Base-by-base conservation (phyloP, 1,284 basidiomycete species). In the Golubevia pallescens region DNA sequence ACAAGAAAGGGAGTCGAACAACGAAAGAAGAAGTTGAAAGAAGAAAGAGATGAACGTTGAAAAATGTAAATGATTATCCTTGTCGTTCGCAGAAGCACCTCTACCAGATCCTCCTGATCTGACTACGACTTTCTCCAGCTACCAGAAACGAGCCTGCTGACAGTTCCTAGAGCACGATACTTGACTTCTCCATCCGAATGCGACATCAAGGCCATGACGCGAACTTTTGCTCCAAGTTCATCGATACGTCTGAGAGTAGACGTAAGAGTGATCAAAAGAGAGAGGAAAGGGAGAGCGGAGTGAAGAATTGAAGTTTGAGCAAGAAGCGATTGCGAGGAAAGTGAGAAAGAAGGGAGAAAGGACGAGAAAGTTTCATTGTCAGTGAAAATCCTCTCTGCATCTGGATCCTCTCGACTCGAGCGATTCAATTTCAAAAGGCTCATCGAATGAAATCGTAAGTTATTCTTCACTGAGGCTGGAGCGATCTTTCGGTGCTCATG, bases 201-300 rank as follows among this genome's bases (percentile, higher is more conserved):
- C 23, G 59, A 60, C 66, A 83, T 76, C n/a, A 84, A 67, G 19
- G 71, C 59, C 78, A 83, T 80, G 55, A 75, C 71, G 19, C 69
- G 66, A 23, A 60, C 61, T 71, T 84, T 84, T 1, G 75, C 81
- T 3, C 78, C 79, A 5, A 75, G 61, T 48, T 74, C 71, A 21
- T 66, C 62, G n/a, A 78, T 69, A 5, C 71, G 66, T 34, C 63
- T 57, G n/a, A 5, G 16, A 23, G 20, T 4, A 24, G 3, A n/a
- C n/a, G n/a, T n/a, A 58, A 60, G 58, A 23, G 14, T 3, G 57
- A 28, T 24, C 19, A 5, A 21, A 56, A 13, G 54, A 56, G 24
- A 57, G n/a, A 14, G 1, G 32, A 2, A 57, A 19, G 55, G 14
- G 32, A 14, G 55, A 2, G 55, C n/a, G 55, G 13, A 34, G 32